phyloP scores from a whole-genome alignment of 805 yeast species.

The Ogataea polymorpha region DNA sequence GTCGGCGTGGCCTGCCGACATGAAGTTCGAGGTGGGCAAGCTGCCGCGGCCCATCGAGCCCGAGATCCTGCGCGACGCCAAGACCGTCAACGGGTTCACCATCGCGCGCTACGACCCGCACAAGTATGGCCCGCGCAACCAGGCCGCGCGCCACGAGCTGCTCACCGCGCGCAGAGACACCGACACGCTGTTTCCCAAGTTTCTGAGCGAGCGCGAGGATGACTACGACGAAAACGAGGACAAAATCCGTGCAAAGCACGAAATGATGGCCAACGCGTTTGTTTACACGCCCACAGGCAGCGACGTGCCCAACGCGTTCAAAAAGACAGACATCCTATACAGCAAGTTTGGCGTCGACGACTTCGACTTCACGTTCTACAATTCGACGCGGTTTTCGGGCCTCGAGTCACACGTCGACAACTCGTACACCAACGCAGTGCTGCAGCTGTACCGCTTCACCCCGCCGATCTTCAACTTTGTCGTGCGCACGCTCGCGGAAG shows the following conservation, averaged over 20 bases:
- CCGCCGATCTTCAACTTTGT: conserved; percentile 70
- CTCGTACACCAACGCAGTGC: conserved; percentile 69
- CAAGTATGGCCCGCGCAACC: conserved; percentile 57
- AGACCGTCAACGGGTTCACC: conserved; percentile 33
- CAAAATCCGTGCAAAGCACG: conserved; percentile 19
- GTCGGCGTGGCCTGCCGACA: conserved; percentile 74
- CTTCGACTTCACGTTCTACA: conserved; percentile 86
- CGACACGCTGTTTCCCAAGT: conserved; percentile 41
- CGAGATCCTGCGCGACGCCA: conserved; percentile 40
- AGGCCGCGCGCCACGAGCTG: conserved; percentile 40
- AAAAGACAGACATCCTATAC: conserved; percentile 71
- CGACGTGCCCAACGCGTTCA: conserved; percentile 69
- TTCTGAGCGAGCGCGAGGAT: conserved; percentile 55
- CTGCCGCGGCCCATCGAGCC: conserved; percentile 54
- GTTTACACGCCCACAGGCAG: conserved; percentile 34
- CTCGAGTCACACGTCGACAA: conserved; percentile 85
- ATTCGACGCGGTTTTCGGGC: conserved; percentile 72
- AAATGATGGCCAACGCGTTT: conserved; percentile 25
- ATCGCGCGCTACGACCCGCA: conserved; percentile 54
- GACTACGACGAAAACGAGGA: conserved; percentile 30
- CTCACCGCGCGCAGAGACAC: conserved; percentile 30
- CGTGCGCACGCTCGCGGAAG: conserved; percentile 52
- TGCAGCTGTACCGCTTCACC: conserved; percentile 77
- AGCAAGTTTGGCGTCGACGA: conserved; percentile 91
- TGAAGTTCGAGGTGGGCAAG: conserved; percentile 57